phyloP scores from a whole-genome alignment of 306 rosid genomes.

The Phaseolus lunatus region DNA sequence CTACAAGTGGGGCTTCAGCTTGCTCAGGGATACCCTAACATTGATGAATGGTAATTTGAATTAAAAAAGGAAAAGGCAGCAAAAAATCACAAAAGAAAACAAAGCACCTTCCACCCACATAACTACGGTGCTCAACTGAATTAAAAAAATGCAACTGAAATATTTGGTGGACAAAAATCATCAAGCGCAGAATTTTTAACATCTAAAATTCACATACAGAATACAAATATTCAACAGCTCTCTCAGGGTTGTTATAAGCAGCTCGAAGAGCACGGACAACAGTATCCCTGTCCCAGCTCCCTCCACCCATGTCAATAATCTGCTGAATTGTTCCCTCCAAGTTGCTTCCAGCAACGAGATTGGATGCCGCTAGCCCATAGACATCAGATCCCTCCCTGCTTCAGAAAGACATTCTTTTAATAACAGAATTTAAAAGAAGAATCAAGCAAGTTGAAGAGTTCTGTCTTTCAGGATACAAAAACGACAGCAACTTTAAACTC shows the following conservation, averaged over 20 bases:
- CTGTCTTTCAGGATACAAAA: neutral
- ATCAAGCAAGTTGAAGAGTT: neutral
- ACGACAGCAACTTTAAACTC: neutral
- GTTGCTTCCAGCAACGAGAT: slow-evolving; percentile 75
- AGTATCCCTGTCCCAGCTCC: slow-evolving; percentile 87
- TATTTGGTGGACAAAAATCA: neutral
- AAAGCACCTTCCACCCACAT: neutral
- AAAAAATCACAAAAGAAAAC: neutral
- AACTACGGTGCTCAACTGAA: neutral
- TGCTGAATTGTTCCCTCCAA: slow-evolving; percentile 73
- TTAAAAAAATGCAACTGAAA: neutral
- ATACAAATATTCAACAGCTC: slow-evolving; percentile 86
- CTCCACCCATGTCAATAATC: slow-evolving; percentile 83
- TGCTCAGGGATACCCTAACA: slow-evolving; percentile 84
- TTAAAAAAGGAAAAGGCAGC: neutral
- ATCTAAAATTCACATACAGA: slow-evolving; percentile 59
- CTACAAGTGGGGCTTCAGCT: slow-evolving; percentile 71
- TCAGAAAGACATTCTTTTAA: slow-evolving; percentile 30
- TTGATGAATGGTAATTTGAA: neutral
- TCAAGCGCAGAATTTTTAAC: neutral
- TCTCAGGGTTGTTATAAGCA: slow-evolving; percentile 88
- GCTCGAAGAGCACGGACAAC: slow-evolving; percentile 87
- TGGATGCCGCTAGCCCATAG: slow-evolving; percentile 81
- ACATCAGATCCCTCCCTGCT: slow-evolving; percentile 63
- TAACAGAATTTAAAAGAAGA: neutral